Conservation (phyloP, 495 filamentous ascomycete genomes). For the Lineolata rhizophorae region DNA sequence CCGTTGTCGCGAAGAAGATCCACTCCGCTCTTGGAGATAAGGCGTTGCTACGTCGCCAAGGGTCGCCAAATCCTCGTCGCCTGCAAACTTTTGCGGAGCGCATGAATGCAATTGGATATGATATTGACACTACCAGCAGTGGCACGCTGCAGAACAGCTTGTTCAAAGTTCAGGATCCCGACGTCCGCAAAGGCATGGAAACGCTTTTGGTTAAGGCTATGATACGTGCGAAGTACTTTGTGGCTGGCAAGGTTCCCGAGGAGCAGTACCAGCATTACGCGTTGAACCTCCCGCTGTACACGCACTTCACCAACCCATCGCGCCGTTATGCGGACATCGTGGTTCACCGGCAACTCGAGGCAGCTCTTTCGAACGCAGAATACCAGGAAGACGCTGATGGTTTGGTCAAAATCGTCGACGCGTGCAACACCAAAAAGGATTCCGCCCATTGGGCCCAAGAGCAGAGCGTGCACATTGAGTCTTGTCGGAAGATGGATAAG, state of each 20-base stretch:
- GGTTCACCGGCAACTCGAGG: constrained; percentile 87
- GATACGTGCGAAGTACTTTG: constrained; percentile 88
- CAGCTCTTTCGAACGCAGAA: constrained; percentile 65
- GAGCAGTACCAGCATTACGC: constrained; percentile 72
- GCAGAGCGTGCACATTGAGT: constrained; percentile 96
- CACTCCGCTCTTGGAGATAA: constrained; percentile 64
- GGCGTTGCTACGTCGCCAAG: constrained; percentile 74
- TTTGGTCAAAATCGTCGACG: constrained; percentile 78
- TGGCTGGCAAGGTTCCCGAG: constrained; percentile 48
- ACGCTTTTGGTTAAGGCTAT: constrained; percentile 82
- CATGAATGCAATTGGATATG: constrained; percentile 77
- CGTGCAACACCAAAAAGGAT: constrained; percentile 97
- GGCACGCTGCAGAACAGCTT: constrained; percentile 79
- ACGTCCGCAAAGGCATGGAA: constrained; percentile 93
- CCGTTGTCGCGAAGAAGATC: constrained; percentile 71
- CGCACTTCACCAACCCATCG: constrained; percentile 91
- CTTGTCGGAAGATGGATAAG: constrained; percentile 84
- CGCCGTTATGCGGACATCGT: constrained; percentile 88
- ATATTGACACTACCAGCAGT: constrained; percentile 74
- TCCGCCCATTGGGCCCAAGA: constrained; percentile 94
- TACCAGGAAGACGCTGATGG: constrained; percentile 78
- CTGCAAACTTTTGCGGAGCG: constrained; percentile 78
- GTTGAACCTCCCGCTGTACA: constrained; percentile 82
- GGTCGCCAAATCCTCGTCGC: constrained; percentile 64
- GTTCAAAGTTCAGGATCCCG: constrained; percentile 69